Base-by-base conservation (phyloP, 192 early-diverging fungal genomes). In the Coemansia nantahalensis region DNA sequence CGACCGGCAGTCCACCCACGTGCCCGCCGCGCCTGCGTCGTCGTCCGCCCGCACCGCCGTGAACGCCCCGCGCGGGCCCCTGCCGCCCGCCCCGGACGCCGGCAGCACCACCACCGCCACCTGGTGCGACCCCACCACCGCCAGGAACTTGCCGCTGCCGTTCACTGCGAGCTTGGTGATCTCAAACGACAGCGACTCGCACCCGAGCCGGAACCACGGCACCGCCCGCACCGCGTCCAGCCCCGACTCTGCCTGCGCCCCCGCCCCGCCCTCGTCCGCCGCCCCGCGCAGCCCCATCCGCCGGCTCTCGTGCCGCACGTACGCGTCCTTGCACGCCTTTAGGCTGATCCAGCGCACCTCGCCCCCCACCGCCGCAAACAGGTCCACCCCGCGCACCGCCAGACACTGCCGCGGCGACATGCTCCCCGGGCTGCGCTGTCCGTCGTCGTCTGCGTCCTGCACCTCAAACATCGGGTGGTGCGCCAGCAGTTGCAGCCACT, bases 331-430 rank as follows among this genome's bases (percentile, higher is more conserved):
- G 49, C 82, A 79, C 9, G 79, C 79, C 37, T 71, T 80, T 4
- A 87, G 65, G 37, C 68, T 83, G 34, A 84, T 68, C 43, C 75
- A 71, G n/a, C 86, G 76, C 38, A 87, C 68, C 30, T 81, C 72
- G 24, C 50, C 45, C 0, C 82, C 78, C 1, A 86, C 69, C 1
- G 84, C 83, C 8, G 84, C 65, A 64, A 82, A 84, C 11, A 87
- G 46, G 46, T 84, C 83, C 14, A 80, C 79, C 8, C 73, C 83
- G 43, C 79, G 78, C 11, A 82, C 41, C 0, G 35, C 62, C 15
- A 62, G 39, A 16, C 68, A 59, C 30, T 56, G 51, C 19, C 62
- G 73, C 14, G 41, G 51, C n/a, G 57, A 15, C 30, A 32, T 16
- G 30, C 26, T 14, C 30, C 43, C 21, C 9, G 39, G 37, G 36